Conservation (phyloP, 1,284 basidiomycete species). For the Melampsora abietis-canadensis region DNA sequence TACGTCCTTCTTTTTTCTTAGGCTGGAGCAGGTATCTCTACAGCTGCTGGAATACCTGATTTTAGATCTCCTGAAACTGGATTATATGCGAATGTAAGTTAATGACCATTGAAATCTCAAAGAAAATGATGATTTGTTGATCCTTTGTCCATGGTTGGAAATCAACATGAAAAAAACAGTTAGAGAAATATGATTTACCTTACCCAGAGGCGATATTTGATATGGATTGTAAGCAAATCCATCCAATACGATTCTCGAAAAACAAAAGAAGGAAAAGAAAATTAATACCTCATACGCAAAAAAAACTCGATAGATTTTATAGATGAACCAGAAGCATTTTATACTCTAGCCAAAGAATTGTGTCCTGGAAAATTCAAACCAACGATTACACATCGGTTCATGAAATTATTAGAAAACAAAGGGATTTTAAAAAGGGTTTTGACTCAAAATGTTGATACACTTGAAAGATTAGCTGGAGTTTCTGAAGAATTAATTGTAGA, state of each 20-base stretch:
- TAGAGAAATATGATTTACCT: constrained; percentile 52
- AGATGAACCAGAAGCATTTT: constrained; percentile 54
- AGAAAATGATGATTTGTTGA: too few species aligned
- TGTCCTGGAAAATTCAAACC: constrained; percentile 83
- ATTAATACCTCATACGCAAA: not conserved
- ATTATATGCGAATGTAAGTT: constrained; percentile 32
- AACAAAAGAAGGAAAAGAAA: not conserved
- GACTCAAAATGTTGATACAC: constrained; percentile 70
- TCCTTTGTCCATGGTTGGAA: too few species aligned
- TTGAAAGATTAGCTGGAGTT: constrained; percentile 80
- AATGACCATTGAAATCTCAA: not conserved
- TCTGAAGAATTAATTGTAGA: constrained; percentile 74
- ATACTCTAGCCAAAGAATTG: constrained; percentile 66
- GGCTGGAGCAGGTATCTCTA: constrained; percentile 41
- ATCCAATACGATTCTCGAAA: not conserved
- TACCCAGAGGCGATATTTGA: constrained; percentile 54
- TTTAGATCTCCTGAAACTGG: constrained; percentile 41
- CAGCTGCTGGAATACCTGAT: constrained; percentile 37
- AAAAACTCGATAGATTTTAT: constrained; percentile 48
- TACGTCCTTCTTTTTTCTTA: not conserved
- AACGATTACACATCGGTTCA: constrained; percentile 84
- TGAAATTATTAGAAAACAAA: constrained; percentile 69
- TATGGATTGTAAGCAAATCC: constrained; percentile 45
- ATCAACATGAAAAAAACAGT: constrained; percentile 34
- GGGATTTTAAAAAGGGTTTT: constrained; percentile 70